phyloP scores from a whole-genome alignment of 495 filamentous ascomycete species.

The Trypethelium eluteriae region DNA sequence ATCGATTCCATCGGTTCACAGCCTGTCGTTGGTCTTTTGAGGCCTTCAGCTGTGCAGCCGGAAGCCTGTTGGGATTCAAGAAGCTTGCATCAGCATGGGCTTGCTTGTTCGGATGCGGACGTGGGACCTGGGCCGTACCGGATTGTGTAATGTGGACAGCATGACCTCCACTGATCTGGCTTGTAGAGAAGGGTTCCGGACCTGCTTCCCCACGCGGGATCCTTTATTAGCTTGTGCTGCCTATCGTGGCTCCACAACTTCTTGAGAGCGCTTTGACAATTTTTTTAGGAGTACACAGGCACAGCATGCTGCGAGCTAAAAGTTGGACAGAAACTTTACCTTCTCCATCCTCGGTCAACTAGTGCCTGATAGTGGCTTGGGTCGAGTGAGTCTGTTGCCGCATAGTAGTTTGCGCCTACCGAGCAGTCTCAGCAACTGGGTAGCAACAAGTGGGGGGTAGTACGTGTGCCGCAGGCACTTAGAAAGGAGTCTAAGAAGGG shows the following conservation, averaged over 20 bases:
- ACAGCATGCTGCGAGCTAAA: background rate
- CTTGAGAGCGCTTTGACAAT: background rate
- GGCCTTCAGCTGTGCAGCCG: constrained; percentile 61
- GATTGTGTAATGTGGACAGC: constrained; percentile 94
- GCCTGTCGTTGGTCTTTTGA: constrained; percentile 77
- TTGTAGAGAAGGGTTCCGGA: constrained; percentile 84
- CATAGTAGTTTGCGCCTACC: constrained; percentile 79
- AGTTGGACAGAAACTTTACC: constrained; percentile 44
- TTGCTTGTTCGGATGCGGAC: background rate
- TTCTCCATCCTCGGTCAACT: constrained; percentile 82
- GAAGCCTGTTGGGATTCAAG: constrained; percentile 44
- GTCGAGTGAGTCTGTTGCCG: constrained; percentile 57
- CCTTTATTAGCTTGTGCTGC: background rate
- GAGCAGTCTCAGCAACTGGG: background rate
- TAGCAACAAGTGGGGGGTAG: background rate
- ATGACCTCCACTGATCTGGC: constrained; percentile 71
- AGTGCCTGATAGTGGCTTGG: constrained; percentile 71
- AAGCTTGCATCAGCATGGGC: constrained; percentile 21
- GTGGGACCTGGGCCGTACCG: constrained; percentile 42
- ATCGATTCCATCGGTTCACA: constrained; percentile 83
- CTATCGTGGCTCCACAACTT: background rate
- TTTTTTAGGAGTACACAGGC: background rate
- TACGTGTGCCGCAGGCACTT: background rate
- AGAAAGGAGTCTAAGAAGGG: background rate
- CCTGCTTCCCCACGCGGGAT: constrained; percentile 33